Evolutionary conservation across 768 basidiomycete genomes (phyloP).

Genomic region (Tephrocybe rancida): DNA sequence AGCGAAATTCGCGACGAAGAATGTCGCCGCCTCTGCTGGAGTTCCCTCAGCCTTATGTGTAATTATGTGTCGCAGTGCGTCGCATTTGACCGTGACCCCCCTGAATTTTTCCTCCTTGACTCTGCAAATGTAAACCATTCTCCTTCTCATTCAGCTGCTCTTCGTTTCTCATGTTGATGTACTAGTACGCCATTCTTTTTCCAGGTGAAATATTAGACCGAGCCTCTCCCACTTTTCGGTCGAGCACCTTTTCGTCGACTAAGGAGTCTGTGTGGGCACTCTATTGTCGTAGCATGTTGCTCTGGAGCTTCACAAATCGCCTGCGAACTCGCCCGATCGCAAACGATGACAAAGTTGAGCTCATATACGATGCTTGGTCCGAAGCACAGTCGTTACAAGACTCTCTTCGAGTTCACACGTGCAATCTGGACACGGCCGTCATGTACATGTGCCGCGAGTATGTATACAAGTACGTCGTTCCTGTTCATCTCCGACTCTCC

Average conservation of each 20-base stretch:
- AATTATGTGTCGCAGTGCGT: slow-evolving; percentile 71
- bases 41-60: slow-evolving; percentile 67
- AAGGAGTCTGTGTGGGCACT: slow-evolving; percentile 85
- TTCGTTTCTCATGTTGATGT: slow-evolving; percentile 13
- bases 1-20: slow-evolving; percentile 67
- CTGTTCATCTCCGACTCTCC: slow-evolving; percentile 2
- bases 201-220: slow-evolving; percentile 72
- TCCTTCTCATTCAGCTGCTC: slow-evolving; percentile 1
- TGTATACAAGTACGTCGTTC: slow-evolving; percentile 67
- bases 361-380: slow-evolving; percentile 63
- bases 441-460: slow-evolving; percentile 72
- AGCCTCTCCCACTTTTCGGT: slow-evolving; percentile 37
- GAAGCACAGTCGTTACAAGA: slow-evolving; percentile 72
- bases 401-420: slow-evolving; percentile 65
- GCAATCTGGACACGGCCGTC: slow-evolving; percentile 69
- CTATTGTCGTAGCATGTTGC: slow-evolving; percentile 79
- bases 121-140: slow-evolving; percentile 60
- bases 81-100: slow-evolving; percentile 60
- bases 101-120: slow-evolving; percentile 61
- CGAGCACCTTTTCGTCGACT: slow-evolving; percentile 50
- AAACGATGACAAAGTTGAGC: slow-evolving; percentile 57
- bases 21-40: slow-evolving; percentile 78
- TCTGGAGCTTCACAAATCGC: slow-evolving; percentile 74
- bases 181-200: slow-evolving; percentile 66
- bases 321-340: slow-evolving; percentile 42